Percentiles rank a stretch among this genome's conserved stretches.
These are phyloP conservation scores for Leonotis leonurus DNA, from an alignment of 257 asterid genomes.

Conservation along the genomic window DNA sequence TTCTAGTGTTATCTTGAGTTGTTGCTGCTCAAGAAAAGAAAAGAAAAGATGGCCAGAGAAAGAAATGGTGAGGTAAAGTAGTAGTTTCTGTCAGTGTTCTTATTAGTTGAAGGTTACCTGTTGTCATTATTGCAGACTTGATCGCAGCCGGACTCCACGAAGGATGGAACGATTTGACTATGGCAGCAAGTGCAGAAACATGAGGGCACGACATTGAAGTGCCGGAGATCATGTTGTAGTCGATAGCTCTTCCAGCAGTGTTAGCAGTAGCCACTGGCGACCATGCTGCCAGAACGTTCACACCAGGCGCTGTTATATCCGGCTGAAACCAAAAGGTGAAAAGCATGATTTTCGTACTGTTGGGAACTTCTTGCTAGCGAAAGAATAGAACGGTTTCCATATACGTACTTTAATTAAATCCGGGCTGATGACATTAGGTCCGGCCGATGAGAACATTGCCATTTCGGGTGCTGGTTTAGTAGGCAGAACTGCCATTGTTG, in stretches of 20 bases:
- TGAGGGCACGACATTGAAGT: slow-evolving; percentile 71
- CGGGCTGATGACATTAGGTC: slow-evolving; percentile 51
- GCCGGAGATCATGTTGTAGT: slow-evolving; percentile 49
- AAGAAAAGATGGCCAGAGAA: not conserved
- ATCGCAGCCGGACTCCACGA: slow-evolving; percentile 64
- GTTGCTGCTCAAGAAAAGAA: slow-evolving; percentile 23
- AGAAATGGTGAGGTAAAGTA: not conserved
- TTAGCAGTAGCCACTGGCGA: slow-evolving; percentile 34
- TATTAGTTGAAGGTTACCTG: slow-evolving; percentile 28
- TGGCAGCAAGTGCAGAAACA: slow-evolving; percentile 54
- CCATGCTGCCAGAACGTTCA: slow-evolving; percentile 59
- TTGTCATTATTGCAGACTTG: slow-evolving; percentile 60
- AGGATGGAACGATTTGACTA: slow-evolving; percentile 44
- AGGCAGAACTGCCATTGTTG: slow-evolving; percentile 24
- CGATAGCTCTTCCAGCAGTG: slow-evolving; percentile 36
- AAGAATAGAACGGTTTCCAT: too few species aligned
- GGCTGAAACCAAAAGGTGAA: slow-evolving; percentile 37
- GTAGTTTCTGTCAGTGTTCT: not conserved
- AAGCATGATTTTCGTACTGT: not conserved
- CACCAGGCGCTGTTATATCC: slow-evolving; percentile 56
- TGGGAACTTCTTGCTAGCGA: too few species aligned
- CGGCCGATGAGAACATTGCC: slow-evolving; percentile 50
- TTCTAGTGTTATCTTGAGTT: slow-evolving; percentile 34
- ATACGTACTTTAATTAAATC: slow-evolving; percentile 52
- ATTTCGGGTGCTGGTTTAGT: slow-evolving; percentile 46